Percentiles rank a stretch among this genome's conserved stretches.
These are phyloP conservation scores for Phallus indusiatus DNA, from an alignment of 768 basidiomycete genomes.

Conservation along the genomic window DNA sequence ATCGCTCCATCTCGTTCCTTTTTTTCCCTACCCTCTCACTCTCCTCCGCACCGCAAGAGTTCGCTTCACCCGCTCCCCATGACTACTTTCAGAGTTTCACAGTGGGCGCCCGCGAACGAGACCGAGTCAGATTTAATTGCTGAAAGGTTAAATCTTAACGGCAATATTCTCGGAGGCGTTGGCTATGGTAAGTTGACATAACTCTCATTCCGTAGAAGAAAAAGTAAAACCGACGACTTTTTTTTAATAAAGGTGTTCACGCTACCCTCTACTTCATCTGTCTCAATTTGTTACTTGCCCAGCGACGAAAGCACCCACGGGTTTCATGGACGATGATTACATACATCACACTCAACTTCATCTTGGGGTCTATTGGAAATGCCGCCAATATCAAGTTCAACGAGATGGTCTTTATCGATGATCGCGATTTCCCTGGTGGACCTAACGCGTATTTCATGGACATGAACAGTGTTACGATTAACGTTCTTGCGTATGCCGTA, in stretches of 20 bases:
- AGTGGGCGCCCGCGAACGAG: conserved; percentile 4
- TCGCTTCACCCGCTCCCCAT: background rate
- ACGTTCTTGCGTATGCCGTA: background rate
- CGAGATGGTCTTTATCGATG: background rate
- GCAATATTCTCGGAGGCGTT: background rate
- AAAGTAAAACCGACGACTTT: no score
- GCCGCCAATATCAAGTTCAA: background rate
- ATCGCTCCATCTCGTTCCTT: no score
- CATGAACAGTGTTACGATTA: background rate
- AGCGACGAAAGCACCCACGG: background rate
- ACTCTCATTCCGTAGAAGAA: no score
- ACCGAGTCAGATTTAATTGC: background rate
- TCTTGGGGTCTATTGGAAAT: background rate
- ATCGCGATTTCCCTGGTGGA: background rate
- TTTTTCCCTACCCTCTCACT: no score
- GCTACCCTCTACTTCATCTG: background rate
- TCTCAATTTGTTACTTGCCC: background rate
- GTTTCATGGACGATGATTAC: background rate
- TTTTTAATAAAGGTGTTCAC: background rate
- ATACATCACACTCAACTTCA: background rate
- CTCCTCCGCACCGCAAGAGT: no score
- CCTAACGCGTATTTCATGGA: background rate
- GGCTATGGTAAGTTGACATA: background rate
- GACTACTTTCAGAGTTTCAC: background rate
- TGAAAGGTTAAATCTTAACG: background rate